Conservation (phyloP, 108 stramenopile genomes). For the Fragilaria crotonensis region DNA sequence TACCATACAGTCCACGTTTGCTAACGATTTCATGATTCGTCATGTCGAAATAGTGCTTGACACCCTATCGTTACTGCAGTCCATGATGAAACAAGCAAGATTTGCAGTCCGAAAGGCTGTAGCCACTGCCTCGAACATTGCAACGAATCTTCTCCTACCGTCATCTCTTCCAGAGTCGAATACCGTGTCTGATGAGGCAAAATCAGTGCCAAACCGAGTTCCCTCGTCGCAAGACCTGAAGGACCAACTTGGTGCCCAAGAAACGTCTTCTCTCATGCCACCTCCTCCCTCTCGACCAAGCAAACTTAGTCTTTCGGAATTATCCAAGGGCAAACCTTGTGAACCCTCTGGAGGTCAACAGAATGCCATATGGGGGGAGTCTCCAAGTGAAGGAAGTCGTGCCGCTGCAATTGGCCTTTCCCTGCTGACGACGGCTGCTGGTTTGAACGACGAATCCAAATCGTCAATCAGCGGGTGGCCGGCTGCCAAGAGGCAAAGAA, state of each 20-base stretch:
- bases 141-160: background rate
- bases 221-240: background rate
- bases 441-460: background rate
- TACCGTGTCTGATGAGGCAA: background rate
- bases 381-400: background rate
- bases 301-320: background rate
- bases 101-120: conserved; percentile 4
- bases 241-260: background rate
- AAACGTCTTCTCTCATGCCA: conserved; percentile 5
- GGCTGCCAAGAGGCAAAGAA: too few relatives aligned
- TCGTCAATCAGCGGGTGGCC: too few relatives aligned
- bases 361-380: background rate
- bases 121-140: background rate
- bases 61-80: conserved; percentile 2
- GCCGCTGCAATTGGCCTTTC: background rate
- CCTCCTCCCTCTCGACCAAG: conserved; percentile 9
- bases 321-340: background rate
- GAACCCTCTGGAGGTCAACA: background rate
- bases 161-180: background rate
- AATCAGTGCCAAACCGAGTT: background rate
- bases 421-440: conserved; percentile 3
- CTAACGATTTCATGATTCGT: background rate
- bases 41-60: conserved; percentile 8
- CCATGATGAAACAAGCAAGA: conserved; percentile 10
- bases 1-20: background rate